Conservation (phyloP, 768 basidiomycete species). For the Kondoa malvinella region DNA sequence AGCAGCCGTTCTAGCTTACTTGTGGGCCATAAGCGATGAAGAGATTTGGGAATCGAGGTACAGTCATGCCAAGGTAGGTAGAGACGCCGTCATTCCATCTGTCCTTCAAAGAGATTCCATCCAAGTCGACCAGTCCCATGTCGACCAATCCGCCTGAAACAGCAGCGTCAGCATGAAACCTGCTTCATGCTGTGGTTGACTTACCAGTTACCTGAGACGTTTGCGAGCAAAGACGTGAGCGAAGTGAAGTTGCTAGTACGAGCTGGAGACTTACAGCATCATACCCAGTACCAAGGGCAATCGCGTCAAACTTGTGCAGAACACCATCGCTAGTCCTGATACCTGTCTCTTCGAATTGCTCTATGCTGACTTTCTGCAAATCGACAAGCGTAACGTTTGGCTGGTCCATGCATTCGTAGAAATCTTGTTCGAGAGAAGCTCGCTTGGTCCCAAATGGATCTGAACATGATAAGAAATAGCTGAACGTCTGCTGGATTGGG, state of each 20-base stretch:
- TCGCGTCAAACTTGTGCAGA: not conserved
- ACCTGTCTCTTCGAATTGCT: not conserved
- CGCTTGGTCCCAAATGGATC: constrained; percentile 12
- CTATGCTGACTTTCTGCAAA: not conserved
- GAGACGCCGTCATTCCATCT: not conserved
- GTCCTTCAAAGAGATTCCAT: not conserved
- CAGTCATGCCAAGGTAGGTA: not conserved
- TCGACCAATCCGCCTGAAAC: not conserved
- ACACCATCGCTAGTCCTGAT: not conserved
- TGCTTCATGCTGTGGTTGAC: too few relatives aligned
- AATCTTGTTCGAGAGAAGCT: constrained; percentile 9
- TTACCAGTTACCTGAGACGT: too few relatives aligned
- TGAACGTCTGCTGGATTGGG: too few relatives aligned
- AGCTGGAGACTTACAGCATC: not conserved
- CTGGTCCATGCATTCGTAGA: constrained; percentile 5
- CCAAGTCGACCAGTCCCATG: not conserved
- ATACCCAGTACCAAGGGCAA: not conserved
- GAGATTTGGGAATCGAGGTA: not conserved
- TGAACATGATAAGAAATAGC: too few relatives aligned
- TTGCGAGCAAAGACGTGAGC: too few relatives aligned
- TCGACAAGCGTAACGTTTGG: constrained; percentile 11
- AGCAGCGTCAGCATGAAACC: too few relatives aligned
- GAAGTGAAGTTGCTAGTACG: too few relatives aligned
- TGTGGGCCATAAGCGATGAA: constrained; percentile 1
- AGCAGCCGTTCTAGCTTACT: too few relatives aligned